Evolutionary conservation across 1,284 basidiomycete genomes (phyloP).

Genomic region (Phellopilus nigrolimitatus): DNA sequence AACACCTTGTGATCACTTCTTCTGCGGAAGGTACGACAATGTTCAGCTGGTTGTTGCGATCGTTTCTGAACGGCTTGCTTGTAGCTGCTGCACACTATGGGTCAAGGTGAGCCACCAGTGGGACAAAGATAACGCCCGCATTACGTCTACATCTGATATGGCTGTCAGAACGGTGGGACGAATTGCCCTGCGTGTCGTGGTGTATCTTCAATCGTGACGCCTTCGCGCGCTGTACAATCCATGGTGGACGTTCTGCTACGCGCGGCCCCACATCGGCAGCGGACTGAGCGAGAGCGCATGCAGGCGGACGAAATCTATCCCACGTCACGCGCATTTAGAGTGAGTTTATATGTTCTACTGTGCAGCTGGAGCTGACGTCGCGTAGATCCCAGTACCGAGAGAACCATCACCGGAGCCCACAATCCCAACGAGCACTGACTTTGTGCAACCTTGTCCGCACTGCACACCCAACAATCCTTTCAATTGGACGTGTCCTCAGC

Average conservation of each 20-base stretch:
- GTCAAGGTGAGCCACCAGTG: conserved; percentile 55
- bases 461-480: conserved; percentile 59
- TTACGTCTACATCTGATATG: conserved; percentile 19
- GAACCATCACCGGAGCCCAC: conserved; percentile 71
- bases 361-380: background rate
- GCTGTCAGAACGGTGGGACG: conserved; percentile 66
- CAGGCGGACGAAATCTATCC: conserved; percentile 77
- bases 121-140: background rate
- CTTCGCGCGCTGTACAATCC: conserved; percentile 63
- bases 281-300: conserved; percentile 58
- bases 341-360: conserved; percentile 32
- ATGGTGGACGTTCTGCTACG: conserved; percentile 66
- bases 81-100: conserved; percentile 72
- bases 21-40: conserved; percentile 66
- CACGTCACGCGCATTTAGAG: conserved; percentile 58
- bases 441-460: conserved; percentile 69
- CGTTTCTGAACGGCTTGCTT: conserved; percentile 3
- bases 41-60: conserved; percentile 18
- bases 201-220: conserved; percentile 56
- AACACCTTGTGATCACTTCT: conserved; percentile 77
- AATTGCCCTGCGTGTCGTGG: conserved; percentile 74
- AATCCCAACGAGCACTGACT: conserved; percentile 55
- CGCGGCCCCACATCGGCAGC: conserved; percentile 55
- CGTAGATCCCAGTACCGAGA: conserved; percentile 65
- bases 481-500: conserved; percentile 69